Percentiles rank a stretch among this genome's conserved stretches.
Evolutionary conservation across 2,329 filamentous ascomycete genomes (phyloP).

Genomic region (Fusarium poae): DNA sequence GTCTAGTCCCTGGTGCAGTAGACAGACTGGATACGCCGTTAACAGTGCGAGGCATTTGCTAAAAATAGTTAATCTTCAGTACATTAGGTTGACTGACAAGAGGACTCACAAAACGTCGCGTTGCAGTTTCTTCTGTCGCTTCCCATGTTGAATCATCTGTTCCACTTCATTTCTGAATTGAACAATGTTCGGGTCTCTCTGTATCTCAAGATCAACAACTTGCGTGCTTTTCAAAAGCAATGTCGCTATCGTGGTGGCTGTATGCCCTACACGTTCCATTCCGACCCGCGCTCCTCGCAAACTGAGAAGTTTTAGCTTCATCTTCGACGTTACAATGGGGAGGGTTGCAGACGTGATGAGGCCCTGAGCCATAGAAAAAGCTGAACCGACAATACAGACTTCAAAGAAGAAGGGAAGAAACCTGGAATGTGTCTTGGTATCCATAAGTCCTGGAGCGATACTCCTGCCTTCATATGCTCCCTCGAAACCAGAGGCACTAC

Average conservation of each 20-base stretch:
- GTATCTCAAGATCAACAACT: no score
- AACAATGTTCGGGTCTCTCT: neutral
- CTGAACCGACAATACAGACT: neutral
- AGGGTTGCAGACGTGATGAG: neutral
- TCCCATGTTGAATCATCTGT: no score
- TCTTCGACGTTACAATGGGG: neutral
- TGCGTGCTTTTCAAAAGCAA: neutral
- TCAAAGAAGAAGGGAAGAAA: neutral
- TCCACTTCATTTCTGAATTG: neutral
- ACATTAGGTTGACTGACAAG: neutral
- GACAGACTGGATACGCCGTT: neutral
- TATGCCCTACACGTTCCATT: constrained; percentile 4
- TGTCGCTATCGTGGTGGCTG: neutral
- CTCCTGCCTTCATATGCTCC: neutral
- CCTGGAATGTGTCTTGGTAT: no score
- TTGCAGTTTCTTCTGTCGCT: neutral
- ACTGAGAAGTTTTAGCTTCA: constrained; percentile 1
- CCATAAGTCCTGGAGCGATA: rapidly evolving
- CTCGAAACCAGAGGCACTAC: neutral
- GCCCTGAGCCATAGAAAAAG: constrained; percentile 2
- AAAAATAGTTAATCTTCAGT: neutral
- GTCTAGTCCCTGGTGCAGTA: neutral
- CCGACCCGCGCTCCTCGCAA: constrained; percentile 1
- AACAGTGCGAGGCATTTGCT: neutral
- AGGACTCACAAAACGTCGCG: neutral